phyloP scores from a whole-genome alignment of 2,329 filamentous ascomycete genomes.

The Hypoxylon sp. region DNA sequence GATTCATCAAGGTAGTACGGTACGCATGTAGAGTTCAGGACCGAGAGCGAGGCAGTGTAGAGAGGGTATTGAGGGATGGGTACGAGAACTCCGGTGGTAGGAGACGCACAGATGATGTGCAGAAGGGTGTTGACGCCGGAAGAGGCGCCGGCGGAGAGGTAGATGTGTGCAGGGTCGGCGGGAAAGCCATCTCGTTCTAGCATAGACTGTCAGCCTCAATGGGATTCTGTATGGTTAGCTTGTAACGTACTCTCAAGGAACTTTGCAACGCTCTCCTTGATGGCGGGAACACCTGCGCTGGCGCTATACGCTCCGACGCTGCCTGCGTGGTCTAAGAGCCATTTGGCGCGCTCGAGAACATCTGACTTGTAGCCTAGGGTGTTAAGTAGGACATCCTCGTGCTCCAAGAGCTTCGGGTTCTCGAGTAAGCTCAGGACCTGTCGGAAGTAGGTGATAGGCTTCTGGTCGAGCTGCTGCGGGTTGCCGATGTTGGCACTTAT shows the following conservation, averaged over 20 bases:
- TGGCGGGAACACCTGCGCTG: constrained; percentile 87
- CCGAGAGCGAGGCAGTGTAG: constrained; percentile 91
- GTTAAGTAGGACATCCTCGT: constrained; percentile 82
- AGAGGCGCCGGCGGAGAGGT: constrained; percentile 91
- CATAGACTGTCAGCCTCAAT: constrained; percentile 35
- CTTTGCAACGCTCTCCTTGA: constrained; percentile 89
- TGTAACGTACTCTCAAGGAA: constrained; percentile 83
- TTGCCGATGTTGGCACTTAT: constrained; percentile 99
- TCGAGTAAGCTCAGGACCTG: constrained; percentile 95
- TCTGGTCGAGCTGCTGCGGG: constrained; percentile 98
- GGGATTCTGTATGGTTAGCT: neutral
- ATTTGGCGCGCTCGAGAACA: constrained; percentile 86
- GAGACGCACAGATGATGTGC: constrained; percentile 85
- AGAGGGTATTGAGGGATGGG: constrained; percentile 98
- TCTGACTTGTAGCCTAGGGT: constrained; percentile 89
- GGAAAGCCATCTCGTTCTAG: constrained; percentile 88
- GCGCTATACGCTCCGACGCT: constrained; percentile 98
- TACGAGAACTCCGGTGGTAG: constrained; percentile 86
- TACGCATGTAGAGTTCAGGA: constrained; percentile 88
- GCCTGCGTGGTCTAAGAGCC: constrained; percentile 84
- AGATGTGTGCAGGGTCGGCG: constrained; percentile 84
- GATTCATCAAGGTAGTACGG: constrained; percentile 95
- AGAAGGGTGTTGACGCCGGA: constrained; percentile 95
- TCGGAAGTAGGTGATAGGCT: constrained; percentile 99
- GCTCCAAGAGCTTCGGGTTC: constrained; percentile 87